Evolutionary conservation across 352 stramenopile genomes (phyloP).

Genomic region (Globisporangium lucens): DNA sequence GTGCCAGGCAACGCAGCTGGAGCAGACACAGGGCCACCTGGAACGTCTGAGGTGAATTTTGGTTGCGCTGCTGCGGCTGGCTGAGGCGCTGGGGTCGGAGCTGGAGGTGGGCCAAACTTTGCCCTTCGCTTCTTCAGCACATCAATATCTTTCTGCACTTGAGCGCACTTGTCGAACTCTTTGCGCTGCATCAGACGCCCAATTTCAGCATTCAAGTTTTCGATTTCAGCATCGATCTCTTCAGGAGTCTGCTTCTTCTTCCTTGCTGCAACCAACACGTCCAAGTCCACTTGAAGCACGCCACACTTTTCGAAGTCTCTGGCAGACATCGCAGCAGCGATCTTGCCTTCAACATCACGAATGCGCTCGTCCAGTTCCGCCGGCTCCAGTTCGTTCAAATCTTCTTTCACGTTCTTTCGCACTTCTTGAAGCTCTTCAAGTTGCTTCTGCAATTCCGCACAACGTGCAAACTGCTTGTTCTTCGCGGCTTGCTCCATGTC

Average conservation of each 20-base stretch:
- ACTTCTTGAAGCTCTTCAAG: conserved; percentile 76
- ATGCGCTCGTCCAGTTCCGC: conserved; percentile 84
- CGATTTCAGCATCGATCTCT: conserved; percentile 80
- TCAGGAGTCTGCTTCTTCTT: conserved; percentile 87
- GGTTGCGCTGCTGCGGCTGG: conserved; percentile 6
- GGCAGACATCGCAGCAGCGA: conserved; percentile 73
- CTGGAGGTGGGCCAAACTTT: conserved; percentile 43
- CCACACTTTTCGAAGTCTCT: conserved; percentile 80
- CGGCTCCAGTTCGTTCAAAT: conserved; percentile 82
- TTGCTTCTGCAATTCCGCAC: conserved; percentile 78
- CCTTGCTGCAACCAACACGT: conserved; percentile 58
- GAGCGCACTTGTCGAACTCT: conserved; percentile 81
- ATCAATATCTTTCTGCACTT: conserved; percentile 85
- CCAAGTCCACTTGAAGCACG: conserved; percentile 64
- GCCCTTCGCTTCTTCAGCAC: conserved; percentile 66
- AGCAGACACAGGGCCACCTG: conserved; percentile 38
- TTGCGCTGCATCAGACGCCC: conserved; percentile 72
- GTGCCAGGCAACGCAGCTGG: conserved; percentile 47
- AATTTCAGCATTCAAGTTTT: conserved; percentile 65
- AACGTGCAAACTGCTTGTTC: conserved; percentile 80
- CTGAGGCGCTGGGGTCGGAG: conserved; percentile 8
- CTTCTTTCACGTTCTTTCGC: conserved; percentile 75
- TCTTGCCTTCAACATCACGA: conserved; percentile 51
- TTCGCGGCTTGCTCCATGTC: conserved; percentile 75
- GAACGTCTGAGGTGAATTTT: conserved; percentile 13